A percentile compares a stretch with the other conserved stretches of the same genome.
phyloP scores from a whole-genome alignment of 306 rosid species.

The Hippophae rhamnoides region DNA sequence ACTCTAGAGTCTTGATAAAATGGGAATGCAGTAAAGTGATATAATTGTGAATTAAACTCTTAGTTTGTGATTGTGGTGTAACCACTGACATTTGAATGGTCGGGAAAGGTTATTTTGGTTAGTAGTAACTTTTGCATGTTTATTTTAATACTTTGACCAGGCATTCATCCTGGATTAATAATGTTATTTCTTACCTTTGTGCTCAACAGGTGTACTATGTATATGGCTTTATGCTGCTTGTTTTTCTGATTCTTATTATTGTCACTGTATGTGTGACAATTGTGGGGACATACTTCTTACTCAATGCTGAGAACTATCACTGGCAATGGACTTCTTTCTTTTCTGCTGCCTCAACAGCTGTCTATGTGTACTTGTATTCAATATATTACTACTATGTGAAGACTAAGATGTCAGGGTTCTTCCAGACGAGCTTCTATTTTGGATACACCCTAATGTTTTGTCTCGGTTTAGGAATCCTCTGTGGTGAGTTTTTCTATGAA shows the following conservation, averaged over 20 bases:
- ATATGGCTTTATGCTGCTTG: conserved; percentile 97
- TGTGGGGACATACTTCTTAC: conserved; percentile 93
- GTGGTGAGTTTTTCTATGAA: conserved; percentile 51
- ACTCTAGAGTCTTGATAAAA: too few relatives aligned
- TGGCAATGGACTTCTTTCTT: conserved; percentile 99
- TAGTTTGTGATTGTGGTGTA: too few relatives aligned
- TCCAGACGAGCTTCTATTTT: conserved; percentile 97
- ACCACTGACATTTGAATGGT: too few relatives aligned
- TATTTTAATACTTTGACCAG: background rate
- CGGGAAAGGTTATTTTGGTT: too few relatives aligned
- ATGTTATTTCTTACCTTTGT: conserved; percentile 23
- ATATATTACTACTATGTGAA: conserved; percentile 89
- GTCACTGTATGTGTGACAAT: conserved; percentile 97
- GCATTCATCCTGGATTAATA: conserved; percentile 14
- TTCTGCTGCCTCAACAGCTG: conserved; percentile 98
- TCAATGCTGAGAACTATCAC: conserved; percentile 98
- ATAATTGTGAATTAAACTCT: too few relatives aligned
- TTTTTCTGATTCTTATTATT: conserved; percentile 78
- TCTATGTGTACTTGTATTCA: conserved; percentile 86
- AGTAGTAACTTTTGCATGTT: too few relatives aligned
- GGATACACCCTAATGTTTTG: conserved; percentile 99
- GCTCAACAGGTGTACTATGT: conserved; percentile 91
- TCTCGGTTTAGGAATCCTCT: conserved; percentile 93
- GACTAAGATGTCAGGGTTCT: conserved; percentile 99
- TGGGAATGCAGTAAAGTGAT: too few relatives aligned